These are phyloP conservation scores for Zygosaccharomyces lentus DNA, from an alignment of 805 yeast genomes.

Conservation along the genomic window DNA sequence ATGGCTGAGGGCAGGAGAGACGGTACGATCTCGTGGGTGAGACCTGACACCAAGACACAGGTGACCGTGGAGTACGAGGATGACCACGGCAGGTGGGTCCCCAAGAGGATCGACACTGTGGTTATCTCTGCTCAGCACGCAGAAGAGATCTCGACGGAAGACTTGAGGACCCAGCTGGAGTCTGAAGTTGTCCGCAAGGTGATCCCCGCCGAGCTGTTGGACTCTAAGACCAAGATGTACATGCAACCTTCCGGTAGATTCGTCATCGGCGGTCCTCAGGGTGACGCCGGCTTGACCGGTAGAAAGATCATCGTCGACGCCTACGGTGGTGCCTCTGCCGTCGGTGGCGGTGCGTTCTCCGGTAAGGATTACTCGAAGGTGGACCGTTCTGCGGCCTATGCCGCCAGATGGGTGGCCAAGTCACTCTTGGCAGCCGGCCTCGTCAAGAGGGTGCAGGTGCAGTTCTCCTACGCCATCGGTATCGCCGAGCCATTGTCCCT, in stretches of 20 bases:
- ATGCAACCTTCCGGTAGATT: slow-evolving; percentile 99
- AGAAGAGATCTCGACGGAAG: slow-evolving; percentile 90
- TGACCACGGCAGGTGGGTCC: slow-evolving; percentile 93
- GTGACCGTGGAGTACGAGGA: slow-evolving; percentile 95
- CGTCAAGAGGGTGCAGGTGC: slow-evolving; percentile 96
- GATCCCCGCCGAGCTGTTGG: slow-evolving; percentile 84
- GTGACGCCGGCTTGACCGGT: slow-evolving; percentile 99
- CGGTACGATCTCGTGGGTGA: slow-evolving; percentile 91
- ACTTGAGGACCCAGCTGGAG: slow-evolving; percentile 72
- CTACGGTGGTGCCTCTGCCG: slow-evolving; percentile 99
- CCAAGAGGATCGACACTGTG: slow-evolving; percentile 94
- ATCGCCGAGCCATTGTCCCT: slow-evolving; percentile 99
- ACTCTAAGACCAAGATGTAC: slow-evolving; percentile 94
- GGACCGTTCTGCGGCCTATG: slow-evolving; percentile 99
- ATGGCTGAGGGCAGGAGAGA: slow-evolving; percentile 97
- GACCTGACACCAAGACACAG: slow-evolving; percentile 99
- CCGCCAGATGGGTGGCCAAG: slow-evolving; percentile 99
- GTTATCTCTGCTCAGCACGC: slow-evolving; percentile 98
- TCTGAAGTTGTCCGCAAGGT: slow-evolving; percentile 86
- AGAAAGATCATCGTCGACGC: slow-evolving; percentile 99
- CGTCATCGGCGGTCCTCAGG: slow-evolving; percentile 99
- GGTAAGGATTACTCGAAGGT: slow-evolving; percentile 99
- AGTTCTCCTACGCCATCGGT: slow-evolving; percentile 99
- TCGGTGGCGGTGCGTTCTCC: slow-evolving; percentile 99
- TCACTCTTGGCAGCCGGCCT: slow-evolving; percentile 91